A percentile compares a stretch with the other conserved stretches of the same genome.
Conservation (phyloP, 2,329 filamentous ascomycete genomes). For the Lasiodiplodia theobromae region DNA sequence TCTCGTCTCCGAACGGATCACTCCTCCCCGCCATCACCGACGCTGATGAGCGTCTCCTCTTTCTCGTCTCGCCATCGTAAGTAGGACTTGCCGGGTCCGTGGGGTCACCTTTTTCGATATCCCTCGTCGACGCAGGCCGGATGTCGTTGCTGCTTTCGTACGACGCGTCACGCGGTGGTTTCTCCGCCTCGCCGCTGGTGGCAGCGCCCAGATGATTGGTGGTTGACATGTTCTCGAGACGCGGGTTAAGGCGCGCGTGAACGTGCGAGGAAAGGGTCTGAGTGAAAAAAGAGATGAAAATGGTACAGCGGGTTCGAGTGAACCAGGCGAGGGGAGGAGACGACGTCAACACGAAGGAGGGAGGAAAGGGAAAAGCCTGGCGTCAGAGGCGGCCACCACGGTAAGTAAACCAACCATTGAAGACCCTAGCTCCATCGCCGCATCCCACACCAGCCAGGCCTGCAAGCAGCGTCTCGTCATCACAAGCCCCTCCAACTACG, state of each 20-base stretch:
- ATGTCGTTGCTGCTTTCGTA: not conserved
- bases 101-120: slow-evolving; percentile 13
- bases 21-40: slow-evolving; percentile 6
- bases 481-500: not conserved
- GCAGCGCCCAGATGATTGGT: not conserved
- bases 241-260: no score
- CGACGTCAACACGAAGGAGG: not conserved
- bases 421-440: not conserved
- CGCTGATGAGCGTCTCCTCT: not conserved
- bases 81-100: not conserved
- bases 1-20: slow-evolving; percentile 39
- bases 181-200: not conserved
- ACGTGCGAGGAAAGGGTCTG: no score
- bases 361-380: not conserved
- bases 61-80: not conserved
- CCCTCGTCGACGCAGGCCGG: not conserved
- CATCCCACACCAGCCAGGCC: not conserved
- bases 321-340: not conserved
- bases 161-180: slow-evolving; percentile 3
- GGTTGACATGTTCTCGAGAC: not conserved
- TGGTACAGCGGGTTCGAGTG: not conserved
- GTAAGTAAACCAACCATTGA: slow-evolving; percentile 1
- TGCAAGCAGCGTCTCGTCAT: not conserved
- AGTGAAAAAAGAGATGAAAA: no score
- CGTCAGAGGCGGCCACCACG: not conserved